A percentile compares a stretch with the other conserved stretches of the same genome.
phyloP scores from a whole-genome alignment of 2,329 filamentous ascomycete genomes.

The Ceratocystis papillata region DNA sequence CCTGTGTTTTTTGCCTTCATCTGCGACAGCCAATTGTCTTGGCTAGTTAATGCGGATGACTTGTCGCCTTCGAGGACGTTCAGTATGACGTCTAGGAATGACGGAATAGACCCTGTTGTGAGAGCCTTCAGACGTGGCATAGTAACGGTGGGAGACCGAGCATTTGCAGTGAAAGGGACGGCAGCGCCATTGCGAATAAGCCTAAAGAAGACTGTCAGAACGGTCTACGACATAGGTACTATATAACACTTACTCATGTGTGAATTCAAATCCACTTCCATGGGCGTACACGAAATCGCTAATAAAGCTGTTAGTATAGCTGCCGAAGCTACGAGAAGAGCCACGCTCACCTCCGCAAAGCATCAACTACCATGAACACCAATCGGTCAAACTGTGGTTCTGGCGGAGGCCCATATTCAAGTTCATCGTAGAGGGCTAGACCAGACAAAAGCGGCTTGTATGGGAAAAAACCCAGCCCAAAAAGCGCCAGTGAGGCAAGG shows the following conservation, averaged over 20 bases:
- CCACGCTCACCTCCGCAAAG: constrained; percentile 61
- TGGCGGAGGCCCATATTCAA: constrained; percentile 44
- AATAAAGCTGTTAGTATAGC: constrained; percentile 26
- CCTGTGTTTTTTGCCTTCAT: constrained; percentile 62
- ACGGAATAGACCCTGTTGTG: constrained; percentile 95
- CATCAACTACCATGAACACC: constrained; percentile 97
- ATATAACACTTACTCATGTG: constrained; percentile 58
- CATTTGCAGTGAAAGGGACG: constrained; percentile 88
- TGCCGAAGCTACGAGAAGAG: neutral
- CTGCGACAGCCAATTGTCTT: constrained; percentile 95
- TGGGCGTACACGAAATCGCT: constrained; percentile 89
- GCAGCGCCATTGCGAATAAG: constrained; percentile 75
- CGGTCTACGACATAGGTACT: too few relatives aligned
- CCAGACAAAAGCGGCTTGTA: constrained; percentile 92
- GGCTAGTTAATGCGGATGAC: constrained; percentile 70
- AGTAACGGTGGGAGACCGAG: constrained; percentile 91
- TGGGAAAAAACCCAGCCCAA: constrained; percentile 89
- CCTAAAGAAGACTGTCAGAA: constrained; percentile 36
- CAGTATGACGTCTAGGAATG: constrained; percentile 90
- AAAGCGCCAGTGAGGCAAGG: constrained; percentile 60
- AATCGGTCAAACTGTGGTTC: constrained; percentile 72
- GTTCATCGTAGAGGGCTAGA: constrained; percentile 55
- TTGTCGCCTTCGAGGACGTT: constrained; percentile 94
- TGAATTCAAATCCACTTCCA: constrained; percentile 72
- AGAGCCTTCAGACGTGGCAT: constrained; percentile 97